phyloP scores from a whole-genome alignment of 2,329 filamentous ascomycete genomes.

The Onygena corvina region DNA sequence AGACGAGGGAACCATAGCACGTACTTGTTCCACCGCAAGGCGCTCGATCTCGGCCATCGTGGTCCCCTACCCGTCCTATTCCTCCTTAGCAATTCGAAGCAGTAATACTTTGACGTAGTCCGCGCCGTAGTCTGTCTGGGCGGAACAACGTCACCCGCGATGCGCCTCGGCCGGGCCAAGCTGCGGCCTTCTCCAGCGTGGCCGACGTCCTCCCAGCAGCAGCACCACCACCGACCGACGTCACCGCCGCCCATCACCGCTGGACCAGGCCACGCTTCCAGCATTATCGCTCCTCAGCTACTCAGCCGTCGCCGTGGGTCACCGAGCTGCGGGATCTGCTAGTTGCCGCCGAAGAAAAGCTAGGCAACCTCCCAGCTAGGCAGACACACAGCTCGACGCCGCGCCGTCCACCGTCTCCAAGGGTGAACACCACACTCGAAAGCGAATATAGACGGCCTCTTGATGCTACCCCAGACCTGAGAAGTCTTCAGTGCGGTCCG shows the following conservation, averaged over 20 bases:
- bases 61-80: no score
- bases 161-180: conserved; percentile 2
- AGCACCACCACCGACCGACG: background rate
- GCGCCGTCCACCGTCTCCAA: background rate
- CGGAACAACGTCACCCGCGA: conserved; percentile 6
- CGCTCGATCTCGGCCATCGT: conserved; percentile 7
- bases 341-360: no score
- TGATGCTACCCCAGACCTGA: background rate
- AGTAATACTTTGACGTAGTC: no score
- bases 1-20: background rate
- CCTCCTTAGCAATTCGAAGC: no score
- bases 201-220: background rate
- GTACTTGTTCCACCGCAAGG: conserved; percentile 4
- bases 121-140: background rate
- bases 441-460: background rate
- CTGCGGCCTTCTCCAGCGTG: background rate
- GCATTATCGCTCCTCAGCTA: background rate
- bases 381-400: background rate
- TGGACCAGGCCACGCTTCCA: background rate
- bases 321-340: background rate
- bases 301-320: background rate
- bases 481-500: background rate
- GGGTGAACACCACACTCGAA: background rate
- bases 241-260: background rate
- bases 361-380: no score